Evolutionary conservation across 805 yeast species (phyloP), one percentile per base, ranked within the genome.

Genomic region (Cyberlindnera bimundalis): DNA sequence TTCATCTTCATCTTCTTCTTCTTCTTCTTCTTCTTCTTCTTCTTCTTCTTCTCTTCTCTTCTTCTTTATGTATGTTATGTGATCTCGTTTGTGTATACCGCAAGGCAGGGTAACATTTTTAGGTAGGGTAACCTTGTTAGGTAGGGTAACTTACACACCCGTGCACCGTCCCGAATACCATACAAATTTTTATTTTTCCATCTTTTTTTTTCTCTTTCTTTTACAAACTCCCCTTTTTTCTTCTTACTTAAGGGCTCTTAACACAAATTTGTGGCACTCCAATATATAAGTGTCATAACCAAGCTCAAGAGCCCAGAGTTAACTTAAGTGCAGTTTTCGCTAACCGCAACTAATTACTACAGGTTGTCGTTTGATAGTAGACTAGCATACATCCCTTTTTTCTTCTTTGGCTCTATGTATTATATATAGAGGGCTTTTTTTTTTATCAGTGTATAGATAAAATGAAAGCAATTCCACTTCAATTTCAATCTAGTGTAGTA

Each of bases 361-460:
- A 53, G 40, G 60, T 55, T 57, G 61, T 55, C 54, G 61, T 57
- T 57, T 57, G 61, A 57, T 57, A 57, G 61, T 57, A 57, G 57
- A 51, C 58, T 50, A 51, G 61, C 59, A 46, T 35, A 57, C 58
- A 57, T 47, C 40, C 36, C 24, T 21, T 10, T 21, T 10, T 21
- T 10, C 10, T 21, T 21, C 24, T 21, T 21, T n/a, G n/a, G n/a
- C n/a, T n/a, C n/a, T n/a, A n/a, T n/a, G n/a, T n/a, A n/a, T n/a
- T n/a, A n/a, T n/a, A n/a, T n/a, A n/a, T n/a, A n/a, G n/a, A n/a
- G n/a, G n/a, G 24, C 10, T 21, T 21, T 21, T 21, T 21, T 21
- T 21, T 21, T n/a, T n/a, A n/a, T n/a, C n/a, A n/a, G n/a, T n/a
- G n/a, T n/a, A n/a, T n/a, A n/a, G n/a, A n/a, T n/a, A n/a, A n/a